Evolutionary conservation across 73 alveolate genomes (phyloP), one percentile per base, ranked within the genome.

Genomic region (Symbiodinium natans): DNA sequence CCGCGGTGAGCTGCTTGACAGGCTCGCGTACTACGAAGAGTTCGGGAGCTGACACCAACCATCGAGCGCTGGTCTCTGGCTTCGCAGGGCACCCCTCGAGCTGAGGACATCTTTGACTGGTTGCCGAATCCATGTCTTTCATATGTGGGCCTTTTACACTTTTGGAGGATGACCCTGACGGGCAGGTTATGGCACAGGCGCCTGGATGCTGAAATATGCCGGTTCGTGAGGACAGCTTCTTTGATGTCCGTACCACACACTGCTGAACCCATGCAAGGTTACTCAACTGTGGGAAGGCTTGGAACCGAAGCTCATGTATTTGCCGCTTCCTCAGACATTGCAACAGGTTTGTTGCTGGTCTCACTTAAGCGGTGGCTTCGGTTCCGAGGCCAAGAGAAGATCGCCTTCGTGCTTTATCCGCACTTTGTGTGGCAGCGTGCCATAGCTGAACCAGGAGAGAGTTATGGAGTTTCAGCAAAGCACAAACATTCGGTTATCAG

Each of bases 281-380:
- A 71, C 74, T 39, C 86, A 68, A 13, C 86, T 89, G 21, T 89
- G 95, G 95, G 86, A 89, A 40, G 95, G 42, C 33, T 42, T 89
- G 46, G 95, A 89, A 71, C 95, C 95, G 75, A 89, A 89, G 95
- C 41, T 89, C 74, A 89, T 89, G 95, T 89, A 89, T 36, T 68
- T 89, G 95, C 74, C 46, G n/a, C 46, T 41, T 39, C 43, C 86
- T 48, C 6, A 34, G 56, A 25, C 5, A 4, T n/a, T n/a, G n/a
- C n/a, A n/a, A n/a, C n/a, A n/a, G n/a, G n/a, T n/a, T n/a, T n/a
- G n/a, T n/a, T n/a, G n/a, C n/a, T n/a, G n/a, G n/a, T n/a, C n/a
- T n/a, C n/a, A n/a, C n/a, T n/a, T n/a, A n/a, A 41, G 40, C 84
- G 36, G 82, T 25, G 82, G 33, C 7, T 8, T 63, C 84, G 84